Evolutionary conservation across 2,329 filamentous ascomycete genomes (phyloP).

Genomic region (Exophiala spinifera): DNA sequence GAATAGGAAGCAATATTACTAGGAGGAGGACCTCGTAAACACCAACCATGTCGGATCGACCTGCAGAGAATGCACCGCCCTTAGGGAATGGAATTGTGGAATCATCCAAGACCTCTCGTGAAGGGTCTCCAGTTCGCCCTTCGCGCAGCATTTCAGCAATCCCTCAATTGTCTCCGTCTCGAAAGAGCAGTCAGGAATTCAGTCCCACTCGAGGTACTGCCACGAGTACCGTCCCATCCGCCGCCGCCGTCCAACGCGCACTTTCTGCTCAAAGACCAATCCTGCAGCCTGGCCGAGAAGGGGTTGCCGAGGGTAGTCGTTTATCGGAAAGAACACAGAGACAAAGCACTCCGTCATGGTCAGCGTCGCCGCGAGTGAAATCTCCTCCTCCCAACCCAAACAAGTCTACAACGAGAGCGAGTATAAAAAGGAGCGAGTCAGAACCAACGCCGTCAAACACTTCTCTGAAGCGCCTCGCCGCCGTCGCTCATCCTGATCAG

Average conservation of each 20-base stretch:
- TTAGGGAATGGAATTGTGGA: conserved; percentile 8
- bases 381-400: conserved; percentile 69
- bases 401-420: conserved; percentile 36
- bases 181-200: conserved; percentile 65
- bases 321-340: conserved; percentile 61
- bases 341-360: conserved; percentile 64
- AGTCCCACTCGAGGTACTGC: conserved; percentile 55
- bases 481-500: conserved; percentile 21
- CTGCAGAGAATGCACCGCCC: conserved; percentile 8
- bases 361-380: conserved; percentile 71
- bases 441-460: conserved; percentile 47
- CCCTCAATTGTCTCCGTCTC: conserved; percentile 49
- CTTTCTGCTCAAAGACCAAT: conserved; percentile 67
- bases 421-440: conserved; percentile 46
- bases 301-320: conserved; percentile 58
- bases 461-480: conserved; percentile 47
- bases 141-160: conserved; percentile 29
- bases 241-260: conserved; percentile 62
- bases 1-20: conserved; percentile 1
- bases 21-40: not conserved
- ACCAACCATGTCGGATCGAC: conserved; percentile 14
- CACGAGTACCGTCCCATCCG: conserved; percentile 52
- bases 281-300: conserved; percentile 60
- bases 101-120: conserved; percentile 14
- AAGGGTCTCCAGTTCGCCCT: conserved; percentile 19